Evolutionary conservation across 2,329 filamentous ascomycete species (phyloP).

Genomic region (Monosporascus sp.): DNA sequence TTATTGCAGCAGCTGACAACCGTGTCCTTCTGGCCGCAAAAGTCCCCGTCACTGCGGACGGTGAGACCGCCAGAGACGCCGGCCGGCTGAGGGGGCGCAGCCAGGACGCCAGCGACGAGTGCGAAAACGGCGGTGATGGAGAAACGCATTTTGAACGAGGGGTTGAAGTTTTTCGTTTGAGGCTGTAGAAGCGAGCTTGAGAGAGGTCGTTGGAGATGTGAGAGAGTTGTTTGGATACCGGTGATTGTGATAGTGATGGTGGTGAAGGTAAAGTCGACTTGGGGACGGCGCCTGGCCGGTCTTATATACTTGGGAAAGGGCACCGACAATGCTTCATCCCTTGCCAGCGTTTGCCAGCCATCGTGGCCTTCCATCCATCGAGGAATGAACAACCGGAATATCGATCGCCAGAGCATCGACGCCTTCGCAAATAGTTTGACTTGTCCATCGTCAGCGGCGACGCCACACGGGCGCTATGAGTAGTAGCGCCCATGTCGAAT

Average conservation of each 20-base stretch:
- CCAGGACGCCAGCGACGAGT: constrained; percentile 27
- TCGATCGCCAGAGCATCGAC: neutral
- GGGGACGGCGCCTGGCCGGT: neutral
- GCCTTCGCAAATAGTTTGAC: neutral
- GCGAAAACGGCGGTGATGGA: constrained; percentile 29
- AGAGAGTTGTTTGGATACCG: constrained; percentile 12
- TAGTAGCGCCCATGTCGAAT: too few species aligned
- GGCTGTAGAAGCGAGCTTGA: constrained; percentile 6
- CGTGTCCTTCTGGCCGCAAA: too few species aligned
- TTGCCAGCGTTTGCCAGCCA: neutral
- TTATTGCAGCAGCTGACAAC: constrained; percentile 26
- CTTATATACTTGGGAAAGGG: constrained; percentile 12
- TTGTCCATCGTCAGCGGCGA: neutral
- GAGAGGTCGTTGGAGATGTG: constrained; percentile 14
- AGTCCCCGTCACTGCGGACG: too few species aligned
- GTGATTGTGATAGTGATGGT: constrained; percentile 13
- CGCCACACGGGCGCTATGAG: neutral
- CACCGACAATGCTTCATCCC: neutral
- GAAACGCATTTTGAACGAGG: constrained; percentile 37
- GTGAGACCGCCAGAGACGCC: too few species aligned
- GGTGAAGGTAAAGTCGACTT: constrained; percentile 6
- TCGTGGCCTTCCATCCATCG: neutral
- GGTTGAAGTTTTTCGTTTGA: constrained; percentile 12
- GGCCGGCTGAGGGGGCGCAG: constrained; percentile 13
- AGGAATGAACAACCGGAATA: constrained; percentile 8